Evolutionary conservation across 192 early-diverging fungal species (phyloP).

Genomic region (Paraglomus brasilianum): DNA sequence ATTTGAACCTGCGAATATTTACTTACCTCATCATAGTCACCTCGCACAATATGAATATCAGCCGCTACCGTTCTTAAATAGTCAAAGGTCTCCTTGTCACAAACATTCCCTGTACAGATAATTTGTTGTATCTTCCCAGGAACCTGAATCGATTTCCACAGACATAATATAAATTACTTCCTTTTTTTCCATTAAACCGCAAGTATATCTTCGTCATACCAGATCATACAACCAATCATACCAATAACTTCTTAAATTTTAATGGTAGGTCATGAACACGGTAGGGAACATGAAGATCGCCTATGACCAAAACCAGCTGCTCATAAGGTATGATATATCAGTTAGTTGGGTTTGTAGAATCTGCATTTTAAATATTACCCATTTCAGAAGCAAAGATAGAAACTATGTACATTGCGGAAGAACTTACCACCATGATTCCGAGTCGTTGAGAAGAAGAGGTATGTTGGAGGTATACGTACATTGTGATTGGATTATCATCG

Average conservation of each 20-base stretch:
- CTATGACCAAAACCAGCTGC: slow-evolving; percentile 85
- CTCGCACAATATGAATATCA: slow-evolving; percentile 73
- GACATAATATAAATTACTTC: not conserved
- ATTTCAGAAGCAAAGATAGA: too few relatives aligned
- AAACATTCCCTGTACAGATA: slow-evolving; percentile 89
- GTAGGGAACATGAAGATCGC: slow-evolving; percentile 95
- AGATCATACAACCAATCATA: slow-evolving; percentile 34
- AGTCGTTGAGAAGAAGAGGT: too few relatives aligned
- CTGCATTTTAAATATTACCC: too few relatives aligned
- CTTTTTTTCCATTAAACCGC: not conserved
- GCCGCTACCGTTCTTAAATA: slow-evolving; percentile 82
- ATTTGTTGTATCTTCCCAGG: slow-evolving; percentile 97
- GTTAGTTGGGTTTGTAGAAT: too few relatives aligned
- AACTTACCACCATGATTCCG: too few relatives aligned
- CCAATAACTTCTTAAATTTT: slow-evolving; percentile 92
- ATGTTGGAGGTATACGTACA: too few relatives aligned
- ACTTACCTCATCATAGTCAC: slow-evolving; percentile 80
- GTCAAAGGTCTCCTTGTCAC: slow-evolving; percentile 79
- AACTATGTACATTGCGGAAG: too few relatives aligned
- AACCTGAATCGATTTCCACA: slow-evolving; percentile 43
- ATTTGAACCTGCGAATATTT: not conserved
- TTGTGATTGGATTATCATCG: too few relatives aligned
- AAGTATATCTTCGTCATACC: not conserved
- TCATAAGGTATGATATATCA: too few relatives aligned
- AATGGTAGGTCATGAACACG: slow-evolving; percentile 82